Percentiles rank a stretch among this genome's conserved stretches.
These are phyloP conservation scores for Flaveria bidentis DNA, from an alignment of 129 eudicot species.

Conservation along the genomic window DNA sequence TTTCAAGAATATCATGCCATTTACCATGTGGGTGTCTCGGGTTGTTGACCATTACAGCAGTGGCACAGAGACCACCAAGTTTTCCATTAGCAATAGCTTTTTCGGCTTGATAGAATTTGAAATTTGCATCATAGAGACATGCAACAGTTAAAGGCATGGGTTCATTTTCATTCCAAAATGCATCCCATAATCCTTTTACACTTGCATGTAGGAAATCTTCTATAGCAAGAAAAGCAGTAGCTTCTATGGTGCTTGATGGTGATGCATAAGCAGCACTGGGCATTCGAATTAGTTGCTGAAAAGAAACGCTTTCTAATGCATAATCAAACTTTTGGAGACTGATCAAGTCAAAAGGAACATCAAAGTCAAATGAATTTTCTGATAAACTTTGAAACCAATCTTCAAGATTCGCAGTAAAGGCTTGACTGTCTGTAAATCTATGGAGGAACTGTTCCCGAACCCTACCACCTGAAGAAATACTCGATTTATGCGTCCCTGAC, in stretches of 20 bases:
- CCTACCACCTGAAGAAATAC: slow-evolving; percentile 78
- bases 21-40: slow-evolving; percentile 94
- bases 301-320: slow-evolving; percentile 88
- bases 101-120: slow-evolving; percentile 88
- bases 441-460: slow-evolving; percentile 70
- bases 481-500: slow-evolving; percentile 80
- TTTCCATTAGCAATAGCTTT: slow-evolving; percentile 74
- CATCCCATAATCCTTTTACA: slow-evolving; percentile 89
- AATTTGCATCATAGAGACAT: slow-evolving; percentile 55
- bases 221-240: slow-evolving; percentile 71
- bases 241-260: slow-evolving; percentile 67
- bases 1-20: slow-evolving; percentile 88
- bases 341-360: slow-evolving; percentile 85
- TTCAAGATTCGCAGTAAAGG: slow-evolving; percentile 51
- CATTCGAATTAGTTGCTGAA: slow-evolving; percentile 95
- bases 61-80: slow-evolving; percentile 76
- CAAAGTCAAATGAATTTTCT: slow-evolving; percentile 51
- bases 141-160: slow-evolving; percentile 64
- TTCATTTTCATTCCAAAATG: slow-evolving; percentile 86
- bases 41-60: slow-evolving; percentile 83
- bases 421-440: slow-evolving; percentile 73
- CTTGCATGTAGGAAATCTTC: slow-evolving; percentile 93
- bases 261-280: slow-evolving; percentile 77
- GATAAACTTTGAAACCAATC: slow-evolving; percentile 64
- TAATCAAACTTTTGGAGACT: slow-evolving; percentile 95